phyloP scores from a whole-genome alignment of 1,284 basidiomycete genomes.

The Moesziomyces globuligerus region DNA sequence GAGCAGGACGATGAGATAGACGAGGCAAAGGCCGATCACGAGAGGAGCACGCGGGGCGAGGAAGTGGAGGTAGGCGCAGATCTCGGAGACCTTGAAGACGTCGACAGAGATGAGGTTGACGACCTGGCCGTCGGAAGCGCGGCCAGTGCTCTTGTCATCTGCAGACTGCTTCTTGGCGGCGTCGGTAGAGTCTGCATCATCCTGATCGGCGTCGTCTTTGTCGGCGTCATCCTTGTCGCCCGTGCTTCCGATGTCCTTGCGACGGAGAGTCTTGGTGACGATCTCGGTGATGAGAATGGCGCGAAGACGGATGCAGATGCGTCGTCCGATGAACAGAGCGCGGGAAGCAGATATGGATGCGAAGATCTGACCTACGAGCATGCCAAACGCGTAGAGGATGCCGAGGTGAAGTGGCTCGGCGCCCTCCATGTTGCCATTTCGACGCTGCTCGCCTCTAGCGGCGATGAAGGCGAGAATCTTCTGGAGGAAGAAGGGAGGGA shows the following conservation, averaged over 20 bases:
- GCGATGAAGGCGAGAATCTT: constrained; percentile 70
- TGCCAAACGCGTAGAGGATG: constrained; percentile 70
- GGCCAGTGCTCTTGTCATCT: constrained; percentile 34
- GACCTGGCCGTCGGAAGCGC: constrained; percentile 71
- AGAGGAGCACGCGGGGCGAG: constrained; percentile 69
- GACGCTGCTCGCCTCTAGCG: constrained; percentile 31
- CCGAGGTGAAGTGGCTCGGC: constrained; percentile 69
- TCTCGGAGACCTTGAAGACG: constrained; percentile 68
- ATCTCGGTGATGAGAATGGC: constrained; percentile 72
- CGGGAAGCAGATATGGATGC: constrained; percentile 68
- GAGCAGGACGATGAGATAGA: constrained; percentile 70
- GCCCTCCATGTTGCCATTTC: constrained; percentile 20
- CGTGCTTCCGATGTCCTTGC: constrained; percentile 68
- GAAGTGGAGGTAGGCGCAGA: constrained; percentile 67
- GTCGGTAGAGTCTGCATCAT: constrained; percentile 24
- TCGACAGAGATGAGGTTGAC: constrained; percentile 72
- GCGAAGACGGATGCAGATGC: constrained; percentile 68
- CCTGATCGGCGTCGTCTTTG: constrained; percentile 18
- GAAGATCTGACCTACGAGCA: constrained; percentile 70
- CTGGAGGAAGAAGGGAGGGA: constrained; percentile 71
- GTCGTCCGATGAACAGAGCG: constrained; percentile 70
- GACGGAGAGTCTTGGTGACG: constrained; percentile 71
- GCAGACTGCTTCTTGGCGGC: constrained; percentile 22
- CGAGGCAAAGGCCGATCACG: constrained; percentile 70
- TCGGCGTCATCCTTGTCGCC: constrained; percentile 36